These are phyloP conservation scores for Candida sp. DNA, from an alignment of 1,139 yeast species.

Conservation along the genomic window DNA sequence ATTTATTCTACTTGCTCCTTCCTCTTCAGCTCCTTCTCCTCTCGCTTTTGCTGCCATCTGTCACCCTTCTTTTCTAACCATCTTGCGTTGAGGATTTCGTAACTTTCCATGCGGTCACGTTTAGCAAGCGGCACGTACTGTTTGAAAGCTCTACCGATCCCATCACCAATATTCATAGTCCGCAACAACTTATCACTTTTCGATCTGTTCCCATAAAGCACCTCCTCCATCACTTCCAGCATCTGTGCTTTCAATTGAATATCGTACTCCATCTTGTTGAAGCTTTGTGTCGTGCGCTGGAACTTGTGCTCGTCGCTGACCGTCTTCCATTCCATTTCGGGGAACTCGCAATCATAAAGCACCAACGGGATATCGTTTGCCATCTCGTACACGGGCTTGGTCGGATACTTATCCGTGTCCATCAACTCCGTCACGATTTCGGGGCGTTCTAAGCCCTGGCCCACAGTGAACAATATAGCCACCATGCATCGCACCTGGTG, in stretches of 20 bases:
- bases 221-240: slow-evolving; percentile 30
- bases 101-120: slow-evolving; percentile 65
- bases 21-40: not conserved
- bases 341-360: slow-evolving; percentile 84
- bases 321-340: slow-evolving; percentile 68
- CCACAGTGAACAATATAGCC: slow-evolving; percentile 79
- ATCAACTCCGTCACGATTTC: slow-evolving; percentile 60
- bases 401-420: slow-evolving; percentile 60
- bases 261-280: slow-evolving; percentile 36
- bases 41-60: not conserved
- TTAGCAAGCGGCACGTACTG: slow-evolving; percentile 61
- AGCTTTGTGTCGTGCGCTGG: slow-evolving; percentile 30
- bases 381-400: slow-evolving; percentile 85
- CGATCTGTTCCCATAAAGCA: slow-evolving; percentile 8
- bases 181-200: not conserved
- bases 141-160: slow-evolving; percentile 60
- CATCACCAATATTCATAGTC: slow-evolving; percentile 68
- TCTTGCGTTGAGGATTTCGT: slow-evolving; percentile 69
- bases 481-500: slow-evolving; percentile 98
- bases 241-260: slow-evolving; percentile 39
- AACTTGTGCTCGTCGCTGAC: slow-evolving; percentile 15
- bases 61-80: slow-evolving; percentile 50
- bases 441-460: slow-evolving; percentile 75
- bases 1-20: not conserved
- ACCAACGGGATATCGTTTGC: slow-evolving; percentile 93